Conservation (phyloP, 2,329 filamentous ascomycete genomes). For the Fusarium sambucinum region DNA sequence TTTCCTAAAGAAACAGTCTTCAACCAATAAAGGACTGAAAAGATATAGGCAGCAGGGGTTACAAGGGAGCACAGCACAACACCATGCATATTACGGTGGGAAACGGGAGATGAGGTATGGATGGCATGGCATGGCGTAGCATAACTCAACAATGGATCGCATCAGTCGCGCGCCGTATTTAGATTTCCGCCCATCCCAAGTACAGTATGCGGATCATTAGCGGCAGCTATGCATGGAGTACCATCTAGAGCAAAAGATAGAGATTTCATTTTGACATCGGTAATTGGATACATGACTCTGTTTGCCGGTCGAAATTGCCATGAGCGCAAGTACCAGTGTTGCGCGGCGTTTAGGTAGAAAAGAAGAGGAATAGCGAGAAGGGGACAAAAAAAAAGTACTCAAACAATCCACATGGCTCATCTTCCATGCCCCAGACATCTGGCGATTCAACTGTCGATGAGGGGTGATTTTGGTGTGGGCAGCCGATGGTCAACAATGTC, state of each 20-base stretch:
- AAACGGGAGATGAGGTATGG: constrained; percentile 39
- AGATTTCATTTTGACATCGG: constrained; percentile 20
- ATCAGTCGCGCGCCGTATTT: constrained; percentile 15
- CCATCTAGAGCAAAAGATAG: not conserved
- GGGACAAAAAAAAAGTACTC: constrained; percentile 16
- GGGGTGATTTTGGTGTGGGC: constrained; percentile 35
- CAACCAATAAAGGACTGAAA: constrained; percentile 23
- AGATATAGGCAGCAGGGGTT: constrained; percentile 24
- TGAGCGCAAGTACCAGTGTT: constrained; percentile 17
- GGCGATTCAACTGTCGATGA: constrained; percentile 38
- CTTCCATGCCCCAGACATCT: constrained; percentile 27
- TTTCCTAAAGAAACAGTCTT: constrained; percentile 18
- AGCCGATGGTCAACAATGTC: constrained; percentile 38
- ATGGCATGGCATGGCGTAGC: constrained; percentile 22
- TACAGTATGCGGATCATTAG: constrained; percentile 17
- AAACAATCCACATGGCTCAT: constrained; percentile 42
- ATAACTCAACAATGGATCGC: constrained; percentile 12
- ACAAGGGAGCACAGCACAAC: constrained; percentile 20
- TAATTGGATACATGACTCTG: constrained; percentile 29
- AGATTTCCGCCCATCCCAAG: constrained; percentile 2
- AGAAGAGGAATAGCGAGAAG: not conserved
- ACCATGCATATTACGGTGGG: constrained; percentile 31
- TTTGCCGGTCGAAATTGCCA: constrained; percentile 23
- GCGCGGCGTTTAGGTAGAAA: constrained; percentile 20
- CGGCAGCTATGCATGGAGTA: constrained; percentile 14